phyloP scores from a whole-genome alignment of 306 rosid genomes.

The Senna tora region DNA sequence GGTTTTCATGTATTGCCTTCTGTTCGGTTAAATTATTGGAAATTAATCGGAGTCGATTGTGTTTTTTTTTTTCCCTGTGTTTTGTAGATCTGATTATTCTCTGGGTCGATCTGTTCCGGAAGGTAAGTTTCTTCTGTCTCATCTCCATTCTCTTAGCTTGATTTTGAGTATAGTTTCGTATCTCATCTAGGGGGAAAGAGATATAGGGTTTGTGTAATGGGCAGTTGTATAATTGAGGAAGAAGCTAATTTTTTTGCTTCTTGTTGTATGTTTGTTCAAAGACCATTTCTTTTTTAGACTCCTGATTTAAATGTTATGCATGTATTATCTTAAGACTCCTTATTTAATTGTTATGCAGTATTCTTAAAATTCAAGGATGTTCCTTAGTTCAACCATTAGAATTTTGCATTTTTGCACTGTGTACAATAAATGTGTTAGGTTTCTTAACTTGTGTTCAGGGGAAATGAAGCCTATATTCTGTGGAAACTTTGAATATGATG shows the following conservation, averaged over 20 bases:
- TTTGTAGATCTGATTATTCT: constrained; percentile 46
- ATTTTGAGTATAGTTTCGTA: background rate
- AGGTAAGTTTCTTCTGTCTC: constrained; percentile 1
- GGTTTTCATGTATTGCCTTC: background rate
- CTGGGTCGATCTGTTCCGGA: constrained; percentile 13
- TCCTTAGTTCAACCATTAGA: background rate
- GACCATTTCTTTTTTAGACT: background rate
- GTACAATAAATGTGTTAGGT: constrained; percentile 13
- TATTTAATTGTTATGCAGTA: background rate
- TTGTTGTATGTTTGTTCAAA: background rate
- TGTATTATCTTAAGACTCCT: constrained; percentile 10
- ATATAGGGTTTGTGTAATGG: background rate
- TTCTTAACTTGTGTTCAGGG: constrained; percentile 47
- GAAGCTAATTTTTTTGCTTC: background rate
- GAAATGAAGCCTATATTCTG: constrained; percentile 92
- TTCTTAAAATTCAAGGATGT: background rate
- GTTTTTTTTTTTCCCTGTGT: constrained; percentile 7
- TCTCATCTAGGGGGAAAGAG: background rate
- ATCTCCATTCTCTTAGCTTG: background rate
- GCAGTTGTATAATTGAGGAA: background rate
- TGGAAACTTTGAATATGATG: constrained; percentile 92
- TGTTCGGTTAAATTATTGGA: background rate
- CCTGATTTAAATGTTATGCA: background rate
- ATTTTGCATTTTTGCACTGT: background rate
- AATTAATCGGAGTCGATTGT: background rate